Conservation (phyloP, 1,284 basidiomycete genomes). For the Melampsora americana region DNA sequence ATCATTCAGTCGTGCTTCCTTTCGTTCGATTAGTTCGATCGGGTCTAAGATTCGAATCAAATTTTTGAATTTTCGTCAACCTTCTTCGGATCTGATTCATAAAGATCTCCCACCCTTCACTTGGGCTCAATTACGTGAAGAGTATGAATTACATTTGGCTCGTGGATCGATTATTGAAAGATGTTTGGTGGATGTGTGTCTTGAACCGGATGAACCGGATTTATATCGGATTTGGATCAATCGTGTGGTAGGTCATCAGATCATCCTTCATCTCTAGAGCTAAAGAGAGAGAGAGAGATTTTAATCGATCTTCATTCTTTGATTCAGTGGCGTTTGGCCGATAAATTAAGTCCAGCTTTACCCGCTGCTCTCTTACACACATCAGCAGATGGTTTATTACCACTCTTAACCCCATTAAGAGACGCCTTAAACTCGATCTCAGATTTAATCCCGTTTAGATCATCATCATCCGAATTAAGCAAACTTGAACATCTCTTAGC, state of each 20-base stretch:
- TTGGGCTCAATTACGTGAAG: constrained; percentile 26
- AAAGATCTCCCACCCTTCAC: not conserved
- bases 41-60: constrained; percentile 11
- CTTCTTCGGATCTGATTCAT: not conserved
- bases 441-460: not conserved
- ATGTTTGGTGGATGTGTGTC: constrained; percentile 34
- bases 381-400: constrained; percentile 27
- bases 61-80: not conserved
- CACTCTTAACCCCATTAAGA: constrained; percentile 24
- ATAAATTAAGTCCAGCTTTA: constrained; percentile 32
- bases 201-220: constrained; percentile 17
- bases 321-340: constrained; percentile 40
- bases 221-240: constrained; percentile 22
- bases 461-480: not conserved
- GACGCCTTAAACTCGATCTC: constrained; percentile 2
- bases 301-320: not conserved
- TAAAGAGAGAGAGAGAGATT: not conserved
- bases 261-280: not conserved
- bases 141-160: constrained; percentile 31
- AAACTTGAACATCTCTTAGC: not conserved
- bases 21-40: constrained; percentile 29
- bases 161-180: constrained; percentile 41
- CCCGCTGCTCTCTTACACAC: constrained; percentile 31
- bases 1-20: constrained; percentile 30
- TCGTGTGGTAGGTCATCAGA: constrained; percentile 24